Conservation (phyloP, 1,284 basidiomycete species). For the Sanguinoderma infundibulare region DNA sequence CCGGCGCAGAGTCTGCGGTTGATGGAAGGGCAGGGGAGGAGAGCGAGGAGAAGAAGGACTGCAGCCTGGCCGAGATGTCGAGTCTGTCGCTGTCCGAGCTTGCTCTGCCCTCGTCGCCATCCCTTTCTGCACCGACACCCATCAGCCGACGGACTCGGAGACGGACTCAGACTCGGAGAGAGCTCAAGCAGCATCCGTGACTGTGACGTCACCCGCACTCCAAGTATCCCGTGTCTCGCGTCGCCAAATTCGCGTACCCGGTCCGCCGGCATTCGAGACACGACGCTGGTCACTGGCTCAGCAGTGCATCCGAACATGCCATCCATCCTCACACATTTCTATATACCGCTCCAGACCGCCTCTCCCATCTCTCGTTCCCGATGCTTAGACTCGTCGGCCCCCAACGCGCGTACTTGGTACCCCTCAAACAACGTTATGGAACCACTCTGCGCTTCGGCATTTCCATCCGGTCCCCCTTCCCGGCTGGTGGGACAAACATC, state of each 20-base stretch:
- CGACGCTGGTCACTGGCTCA: not conserved
- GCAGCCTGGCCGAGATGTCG: conserved; percentile 9
- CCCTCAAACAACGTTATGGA: not conserved
- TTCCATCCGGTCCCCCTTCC: not conserved
- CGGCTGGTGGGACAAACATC: not conserved
- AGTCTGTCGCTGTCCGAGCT: conserved; percentile 1
- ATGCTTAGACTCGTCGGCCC: not conserved
- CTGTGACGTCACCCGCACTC: conserved; percentile 26
- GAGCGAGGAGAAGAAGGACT: conserved; percentile 5
- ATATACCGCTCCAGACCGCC: not conserved
- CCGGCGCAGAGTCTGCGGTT: not conserved
- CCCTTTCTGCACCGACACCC: not conserved
- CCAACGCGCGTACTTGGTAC: not conserved
- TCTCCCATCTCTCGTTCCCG: not conserved
- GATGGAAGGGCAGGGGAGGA: not conserved
- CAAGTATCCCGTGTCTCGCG: not conserved
- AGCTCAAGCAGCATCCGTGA: conserved; percentile 9
- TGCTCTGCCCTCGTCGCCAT: not conserved
- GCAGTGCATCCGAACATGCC: not conserved
- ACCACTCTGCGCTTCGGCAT: not conserved
- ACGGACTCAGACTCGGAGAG: not conserved
- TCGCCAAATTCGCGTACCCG: too few species aligned
- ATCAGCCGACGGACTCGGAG: too few species aligned
- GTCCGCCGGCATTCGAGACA: too few species aligned
- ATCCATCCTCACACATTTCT: not conserved